Percentiles rank a stretch among this genome's conserved stretches.
These are phyloP conservation scores for Lachnum nothofagi DNA, from an alignment of 2,329 filamentous ascomycete species.

Conservation along the genomic window DNA sequence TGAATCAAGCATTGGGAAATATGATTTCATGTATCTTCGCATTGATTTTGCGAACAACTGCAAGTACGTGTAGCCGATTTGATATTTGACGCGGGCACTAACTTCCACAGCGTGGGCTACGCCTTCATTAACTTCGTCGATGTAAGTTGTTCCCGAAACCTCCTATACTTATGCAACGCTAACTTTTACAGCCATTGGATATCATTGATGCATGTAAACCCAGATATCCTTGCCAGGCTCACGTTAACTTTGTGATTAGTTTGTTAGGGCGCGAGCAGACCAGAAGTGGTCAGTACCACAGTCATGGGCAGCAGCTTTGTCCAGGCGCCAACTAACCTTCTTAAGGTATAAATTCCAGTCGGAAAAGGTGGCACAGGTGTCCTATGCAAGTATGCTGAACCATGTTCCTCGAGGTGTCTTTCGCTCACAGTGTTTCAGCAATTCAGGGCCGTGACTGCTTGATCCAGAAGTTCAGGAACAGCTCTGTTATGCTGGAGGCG, in stretches of 20 bases:
- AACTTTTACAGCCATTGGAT: slow-evolving; percentile 56
- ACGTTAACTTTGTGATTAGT: slow-evolving; percentile 45
- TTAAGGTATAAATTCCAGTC: slow-evolving; percentile 73
- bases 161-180: slow-evolving; percentile 28
- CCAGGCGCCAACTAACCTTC: not conserved
- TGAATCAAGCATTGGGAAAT: slow-evolving; percentile 71
- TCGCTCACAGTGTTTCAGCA: slow-evolving; percentile 46
- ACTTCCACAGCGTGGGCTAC: slow-evolving; percentile 74
- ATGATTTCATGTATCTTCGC: slow-evolving; percentile 91
- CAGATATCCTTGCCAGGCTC: not conserved
- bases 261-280: slow-evolving; percentile 65
- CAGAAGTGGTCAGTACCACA: slow-evolving; percentile 55
- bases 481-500: slow-evolving; percentile 86
- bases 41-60: slow-evolving; percentile 83
- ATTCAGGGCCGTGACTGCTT: slow-evolving; percentile 90
- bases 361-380: slow-evolving; percentile 82
- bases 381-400: slow-evolving; percentile 80
- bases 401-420: not conserved
- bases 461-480: slow-evolving; percentile 93
- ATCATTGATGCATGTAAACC: slow-evolving; percentile 56
- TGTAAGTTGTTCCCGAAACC: slow-evolving; percentile 43
- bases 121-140: slow-evolving; percentile 94
- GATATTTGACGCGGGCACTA: slow-evolving; percentile 31
- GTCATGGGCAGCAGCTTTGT: not conserved
- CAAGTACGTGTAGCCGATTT: slow-evolving; percentile 54